Percentiles rank a stretch among this genome's conserved stretches.
Evolutionary conservation across 202 grass and related monocot species (phyloP).

Genomic region (Schoenoplectus tabernaemontani): DNA sequence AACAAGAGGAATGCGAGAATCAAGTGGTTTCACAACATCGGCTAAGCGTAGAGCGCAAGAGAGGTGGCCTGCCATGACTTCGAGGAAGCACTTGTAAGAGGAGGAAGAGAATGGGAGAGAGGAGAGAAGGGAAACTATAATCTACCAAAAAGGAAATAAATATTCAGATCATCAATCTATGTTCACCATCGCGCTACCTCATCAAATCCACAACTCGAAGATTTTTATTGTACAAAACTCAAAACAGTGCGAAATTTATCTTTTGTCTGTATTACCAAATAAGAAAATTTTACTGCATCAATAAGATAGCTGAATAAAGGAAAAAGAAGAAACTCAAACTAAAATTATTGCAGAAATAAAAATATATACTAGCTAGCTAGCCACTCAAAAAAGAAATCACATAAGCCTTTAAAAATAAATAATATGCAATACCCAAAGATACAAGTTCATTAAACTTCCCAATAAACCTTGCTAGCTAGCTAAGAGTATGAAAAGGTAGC

Average conservation of each 20-base stretch:
- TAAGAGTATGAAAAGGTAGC: conserved; percentile 54
- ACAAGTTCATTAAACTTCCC: not conserved
- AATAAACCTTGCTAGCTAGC: not conserved
- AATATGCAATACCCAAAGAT: conserved; percentile 7
- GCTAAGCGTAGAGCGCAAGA: not conserved
- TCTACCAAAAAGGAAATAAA: not conserved
- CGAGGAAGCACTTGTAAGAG: not conserved
- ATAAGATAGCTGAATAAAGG: too few species aligned
- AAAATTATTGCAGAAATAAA: not conserved
- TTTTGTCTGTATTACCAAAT: too few species aligned
- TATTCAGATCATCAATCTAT: not conserved
- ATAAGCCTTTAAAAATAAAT: not conserved
- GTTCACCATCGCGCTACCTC: too few species aligned
- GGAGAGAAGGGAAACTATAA: not conserved
- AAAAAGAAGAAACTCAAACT: not conserved
- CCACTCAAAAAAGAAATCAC: not conserved
- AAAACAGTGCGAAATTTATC: too few species aligned
- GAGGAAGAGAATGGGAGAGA: too few species aligned
- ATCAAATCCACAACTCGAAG: too few species aligned
- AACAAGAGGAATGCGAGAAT: not conserved
- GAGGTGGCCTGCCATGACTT: not conserved
- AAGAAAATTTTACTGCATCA: too few species aligned
- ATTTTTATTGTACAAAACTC: too few species aligned
- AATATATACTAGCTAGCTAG: not conserved
- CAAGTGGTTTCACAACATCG: not conserved